Percentiles rank a stretch among this genome's conserved stretches.
These are phyloP conservation scores for Hysterium pulicare DNA, from an alignment of 2,329 filamentous ascomycete species.

Conservation along the genomic window DNA sequence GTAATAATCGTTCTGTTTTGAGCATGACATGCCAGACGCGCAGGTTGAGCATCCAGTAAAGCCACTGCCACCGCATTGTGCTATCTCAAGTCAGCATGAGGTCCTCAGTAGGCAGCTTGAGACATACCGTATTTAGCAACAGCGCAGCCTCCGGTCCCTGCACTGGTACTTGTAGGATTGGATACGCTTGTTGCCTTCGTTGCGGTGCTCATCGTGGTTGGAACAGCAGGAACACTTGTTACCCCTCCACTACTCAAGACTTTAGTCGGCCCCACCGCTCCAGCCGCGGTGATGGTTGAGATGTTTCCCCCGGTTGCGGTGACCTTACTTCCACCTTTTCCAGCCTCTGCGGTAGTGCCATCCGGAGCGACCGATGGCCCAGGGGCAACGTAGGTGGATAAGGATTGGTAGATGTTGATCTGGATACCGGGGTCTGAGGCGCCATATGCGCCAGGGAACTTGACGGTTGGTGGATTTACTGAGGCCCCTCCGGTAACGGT, in stretches of 20 bases:
- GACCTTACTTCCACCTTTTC: constrained; percentile 21
- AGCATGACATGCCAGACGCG: constrained; percentile 21
- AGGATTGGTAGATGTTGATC: constrained; percentile 57
- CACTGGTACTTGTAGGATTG: constrained; percentile 10
- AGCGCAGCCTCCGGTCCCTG: constrained; percentile 12
- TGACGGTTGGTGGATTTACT: constrained; percentile 43
- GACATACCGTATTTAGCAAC: constrained; percentile 21
- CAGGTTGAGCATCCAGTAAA: constrained; percentile 26
- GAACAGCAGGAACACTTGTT: no score
- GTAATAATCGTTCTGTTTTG: constrained; percentile 19
- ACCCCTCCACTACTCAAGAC: no score
- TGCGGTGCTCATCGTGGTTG: no score
- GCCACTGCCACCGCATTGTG: constrained; percentile 32
- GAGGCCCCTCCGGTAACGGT: constrained; percentile 56
- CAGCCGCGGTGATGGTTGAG: constrained; percentile 1
- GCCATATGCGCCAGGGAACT: constrained; percentile 56
- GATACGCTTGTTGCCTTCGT: no score
- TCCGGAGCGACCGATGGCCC: constrained; percentile 44
- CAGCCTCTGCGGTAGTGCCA: constrained; percentile 25
- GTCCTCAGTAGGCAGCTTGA: no score
- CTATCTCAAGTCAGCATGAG: no score
- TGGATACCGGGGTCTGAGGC: constrained; percentile 56
- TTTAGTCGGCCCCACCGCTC: constrained; percentile 11
- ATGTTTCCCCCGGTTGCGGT: no score
- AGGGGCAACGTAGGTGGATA: constrained; percentile 50